phyloP scores from a whole-genome alignment of 352 stramenopile species.

The Pythium graminicola region DNA sequence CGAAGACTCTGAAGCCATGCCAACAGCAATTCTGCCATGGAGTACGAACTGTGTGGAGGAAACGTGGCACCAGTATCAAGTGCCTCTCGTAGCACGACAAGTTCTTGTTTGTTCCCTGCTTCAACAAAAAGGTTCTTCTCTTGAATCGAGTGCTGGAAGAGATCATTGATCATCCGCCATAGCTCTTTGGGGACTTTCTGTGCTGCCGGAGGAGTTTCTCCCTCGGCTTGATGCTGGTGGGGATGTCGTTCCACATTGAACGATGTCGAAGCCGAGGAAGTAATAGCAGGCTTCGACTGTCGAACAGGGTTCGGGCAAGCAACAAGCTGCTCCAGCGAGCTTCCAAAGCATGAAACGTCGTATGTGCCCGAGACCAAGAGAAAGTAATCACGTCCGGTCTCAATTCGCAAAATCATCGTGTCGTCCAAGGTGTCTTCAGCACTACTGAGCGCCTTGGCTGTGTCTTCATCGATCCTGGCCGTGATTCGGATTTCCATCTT shows the following conservation, averaged over 20 bases:
- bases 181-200: conserved; percentile 95
- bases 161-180: conserved; percentile 96
- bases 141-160: conserved; percentile 79
- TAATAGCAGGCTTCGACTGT: conserved; percentile 27
- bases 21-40: conserved; percentile 87
- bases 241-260: conserved; percentile 23
- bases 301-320: conserved; percentile 85
- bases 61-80: conserved; percentile 91
- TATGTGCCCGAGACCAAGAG: conserved; percentile 91
- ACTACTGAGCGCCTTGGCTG: conserved; percentile 85
- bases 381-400: conserved; percentile 96
- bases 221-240: conserved; percentile 33
- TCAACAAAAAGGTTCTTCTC: conserved; percentile 84
- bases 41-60: conserved; percentile 74
- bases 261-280: conserved; percentile 3
- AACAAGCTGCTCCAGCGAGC: conserved; percentile 93
- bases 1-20: conserved; percentile 89
- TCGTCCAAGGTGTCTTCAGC: conserved; percentile 93
- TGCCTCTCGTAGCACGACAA: conserved; percentile 78
- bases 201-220: conserved; percentile 21
- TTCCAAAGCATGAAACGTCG: conserved; percentile 93
- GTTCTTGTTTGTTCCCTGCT: conserved; percentile 53
- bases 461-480: conserved; percentile 84
- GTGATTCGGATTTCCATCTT: conserved; percentile 88
- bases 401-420: conserved; percentile 94